Evolutionary conservation across 352 stramenopile species (phyloP), one percentile per base, ranked within the genome.

Genomic region (Phytophthora boehmeriae): DNA sequence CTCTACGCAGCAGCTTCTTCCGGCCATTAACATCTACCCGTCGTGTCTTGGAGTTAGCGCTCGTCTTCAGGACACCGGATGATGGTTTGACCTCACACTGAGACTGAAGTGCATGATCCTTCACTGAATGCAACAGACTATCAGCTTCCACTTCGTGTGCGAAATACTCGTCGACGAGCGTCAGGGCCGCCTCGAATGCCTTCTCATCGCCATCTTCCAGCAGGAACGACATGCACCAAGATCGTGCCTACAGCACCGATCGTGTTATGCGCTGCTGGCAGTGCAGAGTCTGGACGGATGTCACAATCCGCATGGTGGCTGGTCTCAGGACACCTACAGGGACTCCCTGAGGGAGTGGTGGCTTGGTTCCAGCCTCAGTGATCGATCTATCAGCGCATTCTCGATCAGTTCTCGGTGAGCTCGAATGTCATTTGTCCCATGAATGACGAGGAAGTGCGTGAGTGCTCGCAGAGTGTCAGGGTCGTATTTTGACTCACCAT

Each of bases 391-490:
- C 6, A 83, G 62, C 10, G 63, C 51, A 25, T 81, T 84, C 55
- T 80, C 75, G 13, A 84, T 82, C 47, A 66, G 62, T 54, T 84
- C 62, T 6, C 63, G 63, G 32, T 70, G 75, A 16, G 55, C 51
- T 6, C 59, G 46, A 27, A 78, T 68, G 56, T 80, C 78, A 6
- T 62, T 64, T 0, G 71, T 61, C 8, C 59, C 63, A 13, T 66
- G 62, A n/a, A 67, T 60, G 41, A 80, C 38, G 34, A 82, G 58
- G 46, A 84, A 82, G 17, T 82, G 68, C 5, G 70, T 78, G 46
- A 84, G 63, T 27, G 72, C 70, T 4, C 57, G 69, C 8, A 70
- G 49, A 27, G 66, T 66, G 17, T 65, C 64, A 50, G 70, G n/a
- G 20, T 59, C 47, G 45, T 68, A 58, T 10, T 56, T 56, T 23